Conservation (phyloP, 345 rosid species). For the Eutrema heterophyllum region DNA sequence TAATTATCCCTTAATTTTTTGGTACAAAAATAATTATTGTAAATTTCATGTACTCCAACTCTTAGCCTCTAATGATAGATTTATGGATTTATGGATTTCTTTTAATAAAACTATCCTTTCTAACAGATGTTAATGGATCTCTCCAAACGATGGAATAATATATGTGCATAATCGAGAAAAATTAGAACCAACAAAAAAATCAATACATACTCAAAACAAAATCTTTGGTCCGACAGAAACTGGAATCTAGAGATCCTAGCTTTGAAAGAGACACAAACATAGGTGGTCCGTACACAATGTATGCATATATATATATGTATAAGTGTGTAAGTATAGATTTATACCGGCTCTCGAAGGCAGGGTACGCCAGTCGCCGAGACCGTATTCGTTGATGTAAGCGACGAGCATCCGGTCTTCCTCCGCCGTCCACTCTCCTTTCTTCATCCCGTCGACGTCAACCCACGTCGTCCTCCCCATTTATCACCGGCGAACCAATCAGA, state of each 20-base stretch:
- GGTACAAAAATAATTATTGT: neutral
- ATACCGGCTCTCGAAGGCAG: conserved; percentile 64
- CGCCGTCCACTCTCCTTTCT: conserved; percentile 78
- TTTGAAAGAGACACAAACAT: conserved; percentile 16
- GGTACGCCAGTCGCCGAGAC: conserved; percentile 66
- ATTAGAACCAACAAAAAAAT: neutral
- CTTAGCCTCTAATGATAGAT: neutral
- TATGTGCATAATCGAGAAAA: neutral
- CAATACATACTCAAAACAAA: neutral
- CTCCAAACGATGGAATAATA: neutral
- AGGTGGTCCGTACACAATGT: neutral
- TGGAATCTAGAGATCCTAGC: neutral
- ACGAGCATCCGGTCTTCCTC: conserved; percentile 65
- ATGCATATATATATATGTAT: neutral
- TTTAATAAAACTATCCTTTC: neutral
- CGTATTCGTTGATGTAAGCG: conserved; percentile 45
- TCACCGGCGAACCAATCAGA: neutral
- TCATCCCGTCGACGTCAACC: conserved; percentile 35
- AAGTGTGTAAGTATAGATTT: conserved; percentile 12
- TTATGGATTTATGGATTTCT: neutral
- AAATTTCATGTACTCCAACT: neutral
- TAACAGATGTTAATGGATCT: neutral
- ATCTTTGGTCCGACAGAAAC: conserved; percentile 4
- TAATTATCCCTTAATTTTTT: no score
- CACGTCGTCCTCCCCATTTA: conserved; percentile 33